Evolutionary conservation across 208 protist species (phyloP).

Genomic region (Crithidia expoeki): DNA sequence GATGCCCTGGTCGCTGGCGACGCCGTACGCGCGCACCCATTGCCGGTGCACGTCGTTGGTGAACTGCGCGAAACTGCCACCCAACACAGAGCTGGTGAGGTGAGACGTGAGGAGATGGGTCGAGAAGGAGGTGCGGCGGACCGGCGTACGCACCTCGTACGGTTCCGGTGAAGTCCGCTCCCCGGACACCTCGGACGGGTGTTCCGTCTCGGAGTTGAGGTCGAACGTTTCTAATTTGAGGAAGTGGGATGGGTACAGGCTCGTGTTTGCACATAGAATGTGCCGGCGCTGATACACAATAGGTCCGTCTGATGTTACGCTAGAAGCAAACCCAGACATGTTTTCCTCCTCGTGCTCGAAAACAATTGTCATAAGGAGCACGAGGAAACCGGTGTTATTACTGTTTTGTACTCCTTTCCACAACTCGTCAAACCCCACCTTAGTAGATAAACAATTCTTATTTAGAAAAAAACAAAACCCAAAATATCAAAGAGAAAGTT

Average conservation of each 20-base stretch:
- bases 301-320: slow-evolving; percentile 4
- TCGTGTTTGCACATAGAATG: slow-evolving; percentile 3
- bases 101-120: slow-evolving; percentile 11
- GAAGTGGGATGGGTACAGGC: slow-evolving; percentile 6
- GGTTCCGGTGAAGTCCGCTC: slow-evolving; percentile 7
- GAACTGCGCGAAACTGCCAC: slow-evolving; percentile 20
- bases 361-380: slow-evolving; percentile 7
- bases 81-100: slow-evolving; percentile 7
- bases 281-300: slow-evolving; percentile 8
- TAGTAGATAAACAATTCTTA: no score
- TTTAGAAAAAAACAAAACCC: neutral
- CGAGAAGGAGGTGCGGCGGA: slow-evolving; percentile 8
- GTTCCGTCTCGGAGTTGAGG: slow-evolving; percentile 25
- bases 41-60: slow-evolving; percentile 15
- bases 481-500: neutral
- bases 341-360: neutral
- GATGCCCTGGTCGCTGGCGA: slow-evolving; percentile 76
- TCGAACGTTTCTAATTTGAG: slow-evolving; percentile 27
- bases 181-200: slow-evolving; percentile 19
- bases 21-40: slow-evolving; percentile 56
- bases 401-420: neutral
- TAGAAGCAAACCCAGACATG: slow-evolving; percentile 9
- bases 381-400: neutral
- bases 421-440: neutral
- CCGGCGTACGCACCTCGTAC: slow-evolving; percentile 13